Evolutionary conservation across 2,329 filamentous ascomycete species (phyloP).

Genomic region (Lasiodiplodia sp.): DNA sequence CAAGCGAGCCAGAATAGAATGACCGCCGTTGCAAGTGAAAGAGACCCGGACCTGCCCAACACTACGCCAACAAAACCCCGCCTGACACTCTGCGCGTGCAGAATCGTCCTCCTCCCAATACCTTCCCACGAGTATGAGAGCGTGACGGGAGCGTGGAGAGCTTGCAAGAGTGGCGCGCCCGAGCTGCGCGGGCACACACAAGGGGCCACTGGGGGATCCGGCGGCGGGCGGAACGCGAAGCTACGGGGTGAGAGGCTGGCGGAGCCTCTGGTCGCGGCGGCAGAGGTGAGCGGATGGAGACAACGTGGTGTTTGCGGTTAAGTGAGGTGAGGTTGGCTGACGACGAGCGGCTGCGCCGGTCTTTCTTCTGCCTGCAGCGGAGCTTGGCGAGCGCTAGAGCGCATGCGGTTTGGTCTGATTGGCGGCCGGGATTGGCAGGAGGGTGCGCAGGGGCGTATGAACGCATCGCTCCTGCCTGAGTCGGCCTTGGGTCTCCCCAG

Average conservation of each 20-base stretch:
- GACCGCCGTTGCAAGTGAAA: constrained; percentile 34
- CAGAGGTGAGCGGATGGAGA: constrained; percentile 3
- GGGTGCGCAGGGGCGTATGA: constrained; percentile 21
- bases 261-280: constrained; percentile 13
- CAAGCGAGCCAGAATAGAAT: constrained; percentile 39
- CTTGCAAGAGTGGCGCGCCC: constrained; percentile 4
- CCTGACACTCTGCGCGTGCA: constrained; percentile 16
- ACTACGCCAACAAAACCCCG: constrained; percentile 26
- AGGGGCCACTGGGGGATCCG: constrained; percentile 2
- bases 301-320: constrained; percentile 18
- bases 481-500: not conserved
- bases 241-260: constrained; percentile 6
- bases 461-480: constrained; percentile 16
- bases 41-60: constrained; percentile 28
- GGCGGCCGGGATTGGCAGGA: constrained; percentile 20
- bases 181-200: constrained; percentile 15
- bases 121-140: constrained; percentile 25
- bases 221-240: constrained; percentile 3
- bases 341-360: constrained; percentile 12
- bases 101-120: constrained; percentile 18
- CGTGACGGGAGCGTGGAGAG: constrained; percentile 8
- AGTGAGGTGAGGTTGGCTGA: constrained; percentile 26
- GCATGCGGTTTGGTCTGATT: not conserved
- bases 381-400: constrained; percentile 20
- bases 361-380: constrained; percentile 15